Evolutionary conservation across 768 basidiomycete genomes (phyloP).

Genomic region (Cantharellus anzutake): DNA sequence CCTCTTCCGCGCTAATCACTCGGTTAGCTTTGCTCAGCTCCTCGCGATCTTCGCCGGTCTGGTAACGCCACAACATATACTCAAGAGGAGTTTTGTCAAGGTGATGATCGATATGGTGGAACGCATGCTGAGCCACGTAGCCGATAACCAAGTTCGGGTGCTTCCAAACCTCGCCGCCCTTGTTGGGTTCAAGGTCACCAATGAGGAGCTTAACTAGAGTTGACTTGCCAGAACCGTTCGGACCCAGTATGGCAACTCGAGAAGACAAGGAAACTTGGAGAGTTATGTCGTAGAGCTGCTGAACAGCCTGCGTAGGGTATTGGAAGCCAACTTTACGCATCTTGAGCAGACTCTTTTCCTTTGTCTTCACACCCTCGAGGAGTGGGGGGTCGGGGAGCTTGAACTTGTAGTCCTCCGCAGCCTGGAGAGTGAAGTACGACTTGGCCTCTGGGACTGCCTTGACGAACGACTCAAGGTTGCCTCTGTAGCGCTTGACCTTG

Average conservation of each 20-base stretch:
- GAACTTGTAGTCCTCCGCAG: slow-evolving; percentile 94
- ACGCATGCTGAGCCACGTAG: slow-evolving; percentile 97
- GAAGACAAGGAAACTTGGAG: slow-evolving; percentile 96
- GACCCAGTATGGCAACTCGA: slow-evolving; percentile 94
- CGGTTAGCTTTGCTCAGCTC: slow-evolving; percentile 87
- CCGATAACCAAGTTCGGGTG: slow-evolving; percentile 99
- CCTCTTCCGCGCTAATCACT: slow-evolving; percentile 72
- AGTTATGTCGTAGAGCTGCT: slow-evolving; percentile 86
- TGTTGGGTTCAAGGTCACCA: slow-evolving; percentile 92
- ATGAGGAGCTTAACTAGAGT: slow-evolving; percentile 94
- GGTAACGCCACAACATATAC: slow-evolving; percentile 99
- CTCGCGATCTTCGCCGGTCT: slow-evolving; percentile 97
- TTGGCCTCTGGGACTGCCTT: slow-evolving; percentile 90
- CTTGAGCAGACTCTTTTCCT: slow-evolving; percentile 92
- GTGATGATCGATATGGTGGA: slow-evolving; percentile 98
- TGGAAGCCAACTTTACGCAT: slow-evolving; percentile 98
- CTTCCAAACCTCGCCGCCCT: slow-evolving; percentile 95
- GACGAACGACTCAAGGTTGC: slow-evolving; percentile 90
- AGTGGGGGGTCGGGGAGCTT: slow-evolving; percentile 94
- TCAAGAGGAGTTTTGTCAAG: slow-evolving; percentile 98
- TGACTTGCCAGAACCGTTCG: slow-evolving; percentile 97
- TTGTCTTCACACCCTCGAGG: slow-evolving; percentile 98
- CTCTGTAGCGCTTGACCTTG: slow-evolving; percentile 89
- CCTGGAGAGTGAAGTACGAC: slow-evolving; percentile 93
- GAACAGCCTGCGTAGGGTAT: slow-evolving; percentile 69